phyloP scores from a whole-genome alignment of 495 filamentous ascomycete species.

The Gamarada debralockiae region DNA sequence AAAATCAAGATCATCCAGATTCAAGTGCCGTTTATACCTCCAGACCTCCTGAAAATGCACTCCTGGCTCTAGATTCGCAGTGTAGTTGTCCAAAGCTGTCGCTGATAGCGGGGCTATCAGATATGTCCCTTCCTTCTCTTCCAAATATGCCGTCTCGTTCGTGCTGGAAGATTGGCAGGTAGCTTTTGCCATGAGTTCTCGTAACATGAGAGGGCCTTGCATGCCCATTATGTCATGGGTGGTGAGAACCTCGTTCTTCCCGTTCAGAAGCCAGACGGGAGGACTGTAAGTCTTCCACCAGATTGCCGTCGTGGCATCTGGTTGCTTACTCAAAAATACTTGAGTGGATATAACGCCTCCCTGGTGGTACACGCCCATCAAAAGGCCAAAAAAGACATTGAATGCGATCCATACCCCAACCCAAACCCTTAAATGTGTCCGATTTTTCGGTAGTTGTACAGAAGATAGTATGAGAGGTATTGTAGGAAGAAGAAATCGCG shows the following conservation, averaged over 20 bases:
- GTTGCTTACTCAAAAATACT: slow-evolving; percentile 54
- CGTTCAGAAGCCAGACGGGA: slow-evolving; percentile 85
- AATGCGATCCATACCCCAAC: slow-evolving; percentile 74
- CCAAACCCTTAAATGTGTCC: slow-evolving; percentile 49
- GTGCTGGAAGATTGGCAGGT: slow-evolving; percentile 38
- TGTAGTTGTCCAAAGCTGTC: slow-evolving; percentile 63
- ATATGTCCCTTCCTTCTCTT: slow-evolving; percentile 51
- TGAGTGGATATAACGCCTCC: slow-evolving; percentile 87
- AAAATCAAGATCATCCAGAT: slow-evolving; percentile 91
- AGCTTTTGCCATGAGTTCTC: slow-evolving; percentile 52
- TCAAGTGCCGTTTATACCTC: slow-evolving; percentile 71
- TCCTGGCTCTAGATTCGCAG: slow-evolving; percentile 36
- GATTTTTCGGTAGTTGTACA: slow-evolving; percentile 62
- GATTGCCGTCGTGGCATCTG: slow-evolving; percentile 62
- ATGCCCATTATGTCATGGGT: slow-evolving; percentile 85
- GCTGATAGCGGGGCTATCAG: slow-evolving; percentile 70
- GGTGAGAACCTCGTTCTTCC: slow-evolving; percentile 60
- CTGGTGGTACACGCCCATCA: slow-evolving; percentile 95
- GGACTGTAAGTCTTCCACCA: slow-evolving; percentile 99
- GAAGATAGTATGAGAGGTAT: slow-evolving; percentile 88
- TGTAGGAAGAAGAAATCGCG: slow-evolving; percentile 84
- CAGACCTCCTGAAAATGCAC: slow-evolving; percentile 63
- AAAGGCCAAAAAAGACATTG: slow-evolving; percentile 68
- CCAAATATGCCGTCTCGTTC: slow-evolving; percentile 43
- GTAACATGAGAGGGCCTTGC: slow-evolving; percentile 54